These are phyloP conservation scores for Trichoderma sp. DNA, from an alignment of 2,329 filamentous ascomycete genomes.

Conservation along the genomic window DNA sequence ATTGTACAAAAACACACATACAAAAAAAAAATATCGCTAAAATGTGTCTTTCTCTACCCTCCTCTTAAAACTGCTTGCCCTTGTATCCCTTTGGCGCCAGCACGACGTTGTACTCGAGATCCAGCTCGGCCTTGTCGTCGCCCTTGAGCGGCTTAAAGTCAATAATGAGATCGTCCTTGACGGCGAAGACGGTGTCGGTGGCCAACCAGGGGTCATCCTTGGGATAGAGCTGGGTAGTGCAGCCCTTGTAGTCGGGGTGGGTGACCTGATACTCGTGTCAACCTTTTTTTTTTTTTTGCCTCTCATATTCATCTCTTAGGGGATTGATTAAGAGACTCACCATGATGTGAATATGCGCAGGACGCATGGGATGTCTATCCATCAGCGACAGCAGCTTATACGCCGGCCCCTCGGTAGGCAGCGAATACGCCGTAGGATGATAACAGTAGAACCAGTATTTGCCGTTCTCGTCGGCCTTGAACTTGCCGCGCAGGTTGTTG, in stretches of 20 bases:
- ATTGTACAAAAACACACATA: not conserved
- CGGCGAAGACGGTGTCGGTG: constrained; percentile 47
- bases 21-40: not conserved
- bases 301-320: not conserved
- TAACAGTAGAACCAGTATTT: constrained; percentile 73
- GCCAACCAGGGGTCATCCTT: constrained; percentile 61
- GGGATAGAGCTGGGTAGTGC: constrained; percentile 77
- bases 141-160: constrained; percentile 46
- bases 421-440: constrained; percentile 68
- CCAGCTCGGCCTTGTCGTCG: constrained; percentile 37
- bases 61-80: constrained; percentile 30
- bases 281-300: not conserved
- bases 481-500: constrained; percentile 76
- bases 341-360: constrained; percentile 52
- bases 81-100: constrained; percentile 46
- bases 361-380: constrained; percentile 48
- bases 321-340: no score
- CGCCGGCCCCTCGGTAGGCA: constrained; percentile 59
- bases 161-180: constrained; percentile 51
- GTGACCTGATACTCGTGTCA: constrained; percentile 39
- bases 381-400: constrained; percentile 42
- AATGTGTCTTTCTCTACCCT: not conserved
- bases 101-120: constrained; percentile 43
- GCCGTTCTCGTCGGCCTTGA: constrained; percentile 66
- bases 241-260: constrained; percentile 63